phyloP scores from a whole-genome alignment of 2,329 filamentous ascomycete genomes.

The Elsinoe perseae region DNA sequence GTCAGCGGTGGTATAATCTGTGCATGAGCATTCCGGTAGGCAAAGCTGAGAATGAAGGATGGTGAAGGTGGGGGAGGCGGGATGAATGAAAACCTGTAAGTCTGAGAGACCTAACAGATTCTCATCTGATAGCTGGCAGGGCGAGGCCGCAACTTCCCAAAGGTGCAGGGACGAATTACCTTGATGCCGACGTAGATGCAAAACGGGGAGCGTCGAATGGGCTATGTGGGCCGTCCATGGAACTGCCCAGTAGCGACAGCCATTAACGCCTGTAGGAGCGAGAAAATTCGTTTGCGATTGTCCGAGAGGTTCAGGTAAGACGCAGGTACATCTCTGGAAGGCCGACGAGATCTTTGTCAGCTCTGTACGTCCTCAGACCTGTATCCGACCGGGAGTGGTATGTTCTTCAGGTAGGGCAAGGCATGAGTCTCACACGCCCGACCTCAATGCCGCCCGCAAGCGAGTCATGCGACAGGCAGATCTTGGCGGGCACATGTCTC shows the following conservation, averaged over 20 bases:
- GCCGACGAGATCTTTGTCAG: not conserved
- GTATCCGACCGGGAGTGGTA: not conserved
- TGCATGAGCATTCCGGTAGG: conserved; percentile 8
- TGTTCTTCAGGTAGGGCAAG: not conserved
- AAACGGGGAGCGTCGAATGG: conserved; percentile 16
- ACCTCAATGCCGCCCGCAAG: not conserved
- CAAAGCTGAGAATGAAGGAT: conserved; percentile 5
- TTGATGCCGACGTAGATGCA: conserved; percentile 14
- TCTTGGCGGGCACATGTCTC: conserved; percentile 6
- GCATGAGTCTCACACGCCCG: conserved; percentile 4
- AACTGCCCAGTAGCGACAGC: conserved; percentile 15
- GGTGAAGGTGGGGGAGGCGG: conserved; percentile 1
- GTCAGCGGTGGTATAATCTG: conserved; percentile 37
- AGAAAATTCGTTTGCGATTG: not conserved
- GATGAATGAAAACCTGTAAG: conserved; percentile 1
- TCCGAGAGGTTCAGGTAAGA: not conserved
- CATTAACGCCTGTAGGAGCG: conserved; percentile 12
- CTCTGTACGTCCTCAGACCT: not conserved
- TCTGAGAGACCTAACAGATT: not conserved
- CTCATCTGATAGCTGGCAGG: conserved; percentile 7
- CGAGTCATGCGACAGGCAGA: conserved; percentile 9
- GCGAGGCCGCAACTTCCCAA: not conserved
- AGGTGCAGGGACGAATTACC: conserved; percentile 13
- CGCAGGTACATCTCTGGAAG: not conserved
- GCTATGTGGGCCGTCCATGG: conserved; percentile 16